phyloP scores from a whole-genome alignment of 179 eudicot species.

The Silene coronaria region DNA sequence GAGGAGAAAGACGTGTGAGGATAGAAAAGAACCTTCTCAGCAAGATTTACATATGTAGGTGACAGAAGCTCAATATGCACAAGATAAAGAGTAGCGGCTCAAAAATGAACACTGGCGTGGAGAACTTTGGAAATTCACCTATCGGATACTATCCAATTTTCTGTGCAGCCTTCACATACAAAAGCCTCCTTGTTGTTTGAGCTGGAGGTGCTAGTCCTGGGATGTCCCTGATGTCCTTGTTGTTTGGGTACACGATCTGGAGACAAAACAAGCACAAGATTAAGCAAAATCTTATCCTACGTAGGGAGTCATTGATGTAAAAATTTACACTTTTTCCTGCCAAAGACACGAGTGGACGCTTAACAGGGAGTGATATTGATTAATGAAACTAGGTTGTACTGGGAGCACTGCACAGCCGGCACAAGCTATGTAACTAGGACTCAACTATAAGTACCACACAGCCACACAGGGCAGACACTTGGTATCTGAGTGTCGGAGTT shows the following conservation, averaged over 20 bases:
- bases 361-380: too few species aligned
- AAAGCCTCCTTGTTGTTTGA: slow-evolving; percentile 60
- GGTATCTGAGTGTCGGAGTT: too few species aligned
- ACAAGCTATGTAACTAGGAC: too few species aligned
- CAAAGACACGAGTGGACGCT: neutral
- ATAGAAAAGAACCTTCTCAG: slow-evolving; percentile 19
- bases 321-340: neutral
- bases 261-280: neutral
- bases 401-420: too few species aligned
- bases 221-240: slow-evolving; percentile 76
- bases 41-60: slow-evolving; percentile 22
- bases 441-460: too few species aligned
- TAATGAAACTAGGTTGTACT: too few species aligned
- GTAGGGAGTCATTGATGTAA: neutral
- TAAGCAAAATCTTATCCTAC: neutral
- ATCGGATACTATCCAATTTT: slow-evolving; percentile 23
- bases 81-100: slow-evolving; percentile 12
- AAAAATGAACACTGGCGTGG: slow-evolving; percentile 9
- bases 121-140: neutral
- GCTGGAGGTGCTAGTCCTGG: slow-evolving; percentile 97
- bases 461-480: too few species aligned
- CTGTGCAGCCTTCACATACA: slow-evolving; percentile 38
- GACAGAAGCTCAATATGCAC: slow-evolving; percentile 32
- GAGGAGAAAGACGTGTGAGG: neutral
- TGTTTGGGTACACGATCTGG: slow-evolving; percentile 81